A percentile compares a stretch with the other conserved stretches of the same genome.
Evolutionary conservation across 768 basidiomycete genomes (phyloP).

Genomic region (Piloderma croceum): DNA sequence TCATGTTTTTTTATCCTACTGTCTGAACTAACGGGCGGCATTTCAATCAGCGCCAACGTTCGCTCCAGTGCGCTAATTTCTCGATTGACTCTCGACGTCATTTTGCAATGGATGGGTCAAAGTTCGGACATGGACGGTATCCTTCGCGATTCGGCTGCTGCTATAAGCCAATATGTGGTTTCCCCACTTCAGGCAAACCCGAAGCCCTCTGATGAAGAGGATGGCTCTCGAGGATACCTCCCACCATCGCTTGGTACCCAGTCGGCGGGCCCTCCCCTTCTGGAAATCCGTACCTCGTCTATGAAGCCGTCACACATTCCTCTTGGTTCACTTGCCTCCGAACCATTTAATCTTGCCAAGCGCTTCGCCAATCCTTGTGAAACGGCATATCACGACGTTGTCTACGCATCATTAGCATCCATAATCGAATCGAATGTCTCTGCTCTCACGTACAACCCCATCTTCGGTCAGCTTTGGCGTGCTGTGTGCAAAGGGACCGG

Average conservation of each 20-base stretch:
- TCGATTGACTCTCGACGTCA: constrained; percentile 19
- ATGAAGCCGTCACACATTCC: constrained; percentile 14
- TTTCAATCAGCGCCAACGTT: constrained; percentile 14
- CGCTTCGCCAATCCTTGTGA: constrained; percentile 17
- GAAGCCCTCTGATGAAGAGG: constrained; percentile 13
- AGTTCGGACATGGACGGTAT: constrained; percentile 7
- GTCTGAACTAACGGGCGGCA: constrained; percentile 18
- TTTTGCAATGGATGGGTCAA: constrained; percentile 24
- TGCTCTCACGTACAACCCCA: constrained; percentile 22
- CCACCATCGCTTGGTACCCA: constrained; percentile 7
- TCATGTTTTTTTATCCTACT: constrained; percentile 18
- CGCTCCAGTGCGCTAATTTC: constrained; percentile 15
- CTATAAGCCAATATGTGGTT: constrained; percentile 9
- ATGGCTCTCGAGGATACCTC: constrained; percentile 15
- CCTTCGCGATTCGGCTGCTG: constrained; percentile 6
- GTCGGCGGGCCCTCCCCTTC: background rate
- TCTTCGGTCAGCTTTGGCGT: constrained; percentile 27
- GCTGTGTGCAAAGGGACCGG: constrained; percentile 21
- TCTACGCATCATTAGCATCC: constrained; percentile 17
- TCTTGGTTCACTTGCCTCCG: constrained; percentile 1
- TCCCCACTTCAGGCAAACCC: constrained; percentile 11
- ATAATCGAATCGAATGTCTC: constrained; percentile 23
- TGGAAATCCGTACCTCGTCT: too few relatives aligned
- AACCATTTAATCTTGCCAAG: constrained; percentile 15
- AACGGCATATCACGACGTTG: constrained; percentile 14